Conservation (phyloP, 192 early-diverging fungal genomes). For the Coemansia sp. region DNA sequence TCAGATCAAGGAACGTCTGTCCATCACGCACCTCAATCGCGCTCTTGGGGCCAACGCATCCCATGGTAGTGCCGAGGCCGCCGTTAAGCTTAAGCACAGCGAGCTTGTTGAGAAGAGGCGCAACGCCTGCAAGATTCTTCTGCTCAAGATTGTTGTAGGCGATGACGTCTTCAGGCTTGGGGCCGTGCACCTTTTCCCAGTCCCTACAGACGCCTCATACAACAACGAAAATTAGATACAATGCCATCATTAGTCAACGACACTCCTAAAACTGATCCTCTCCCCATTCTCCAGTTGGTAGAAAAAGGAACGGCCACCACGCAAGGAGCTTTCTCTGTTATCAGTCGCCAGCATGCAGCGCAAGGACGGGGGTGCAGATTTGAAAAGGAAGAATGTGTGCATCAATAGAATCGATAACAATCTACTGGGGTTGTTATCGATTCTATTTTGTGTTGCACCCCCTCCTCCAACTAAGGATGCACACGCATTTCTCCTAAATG, state of each 20-base stretch:
- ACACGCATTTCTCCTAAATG: no score
- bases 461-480: no score
- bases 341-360: no score
- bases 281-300: neutral
- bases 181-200: constrained; percentile 95
- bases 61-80: constrained; percentile 99
- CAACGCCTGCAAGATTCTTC: constrained; percentile 41
- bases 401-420: neutral
- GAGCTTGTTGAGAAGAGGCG: constrained; percentile 79
- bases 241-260: neutral
- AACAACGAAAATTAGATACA: neutral
- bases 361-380: no score
- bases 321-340: no score
- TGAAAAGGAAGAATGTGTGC: no score
- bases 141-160: constrained; percentile 73
- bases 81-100: constrained; percentile 99
- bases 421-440: neutral
- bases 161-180: constrained; percentile 85
- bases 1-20: constrained; percentile 98
- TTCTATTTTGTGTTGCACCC: no score
- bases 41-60: constrained; percentile 97
- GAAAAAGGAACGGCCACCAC: neutral
- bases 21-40: constrained; percentile 98
- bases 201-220: constrained; percentile 59
- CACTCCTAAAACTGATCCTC: neutral